Evolutionary conservation across 2,329 filamentous ascomycete genomes (phyloP), one percentile per base, ranked within the genome.

Genomic region (Trichoderma sp.): DNA sequence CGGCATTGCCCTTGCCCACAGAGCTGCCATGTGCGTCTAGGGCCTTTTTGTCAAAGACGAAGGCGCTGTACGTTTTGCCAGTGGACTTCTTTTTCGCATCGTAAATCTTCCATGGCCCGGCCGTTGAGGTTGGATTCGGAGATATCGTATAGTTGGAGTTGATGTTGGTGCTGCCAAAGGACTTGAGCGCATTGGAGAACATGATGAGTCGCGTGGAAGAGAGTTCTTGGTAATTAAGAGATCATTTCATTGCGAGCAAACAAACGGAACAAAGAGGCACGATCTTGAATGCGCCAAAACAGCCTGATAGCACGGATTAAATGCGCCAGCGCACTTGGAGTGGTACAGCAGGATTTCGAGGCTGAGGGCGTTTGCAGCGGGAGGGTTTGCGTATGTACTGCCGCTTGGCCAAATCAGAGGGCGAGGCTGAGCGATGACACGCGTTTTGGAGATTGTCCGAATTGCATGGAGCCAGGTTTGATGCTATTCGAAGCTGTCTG

Each of bases 51-150:
- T 99, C 97, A 83, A 98, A 98, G 78, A 98, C 92, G 81, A 98
- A 99, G 79, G 98, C 92, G 18, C 95, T 98, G 74, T 93, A 97
- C 8, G 92, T 85, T 83, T 97, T 97, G 79, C 94, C 94, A 0
- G 95, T 98, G 35, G 93, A 95, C 86, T 98, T 98, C 86, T 97
- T 97, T 88, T 97, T 98, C 76, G 94, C 95, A 86, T 98, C 95
- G 88, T 96, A 96, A 81, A 99, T 97, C 87, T 95, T 97, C 97
- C 97, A 99, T 75, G 95, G 94, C 21, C 97, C 97, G 18, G 95
- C 94, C 71, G 91, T 91, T 69, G 95, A 93, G n/a, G 91, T 93
- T 12, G 93, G 90, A 76, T 91, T 91, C 31, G 92, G 89, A 27
- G 94, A 93, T 78, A 98, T 88, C 79, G 93, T 91, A 85, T 99